These are phyloP conservation scores for Actinidia polygama DNA, from an alignment of 179 eudicot species.

Conservation along the genomic window DNA sequence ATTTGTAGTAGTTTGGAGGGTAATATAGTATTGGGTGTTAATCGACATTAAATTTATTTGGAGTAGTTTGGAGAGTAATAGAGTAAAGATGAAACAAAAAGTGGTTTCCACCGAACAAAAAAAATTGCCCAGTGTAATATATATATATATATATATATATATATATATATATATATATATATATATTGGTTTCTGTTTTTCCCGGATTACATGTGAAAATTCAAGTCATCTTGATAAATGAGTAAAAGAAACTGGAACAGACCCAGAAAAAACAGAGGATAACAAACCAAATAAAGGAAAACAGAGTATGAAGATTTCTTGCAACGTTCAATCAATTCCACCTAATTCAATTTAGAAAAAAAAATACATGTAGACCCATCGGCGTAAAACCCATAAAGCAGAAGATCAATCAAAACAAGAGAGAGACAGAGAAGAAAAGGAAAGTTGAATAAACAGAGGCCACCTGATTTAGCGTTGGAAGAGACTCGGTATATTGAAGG, in stretches of 20 bases:
- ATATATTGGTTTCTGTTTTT: too few species aligned
- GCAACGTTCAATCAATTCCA: conserved; percentile 4
- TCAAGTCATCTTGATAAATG: not conserved
- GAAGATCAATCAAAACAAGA: not conserved
- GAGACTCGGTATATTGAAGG: conserved; percentile 58
- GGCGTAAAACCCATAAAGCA: too few species aligned
- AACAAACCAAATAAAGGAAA: not conserved
- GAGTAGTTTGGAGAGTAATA: too few species aligned
- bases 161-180: too few species aligned
- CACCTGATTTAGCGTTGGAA: conserved; percentile 70
- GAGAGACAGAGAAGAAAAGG: not conserved
- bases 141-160: too few species aligned
- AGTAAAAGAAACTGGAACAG: not conserved
- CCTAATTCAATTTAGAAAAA: not conserved
- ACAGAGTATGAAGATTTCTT: conserved; percentile 2
- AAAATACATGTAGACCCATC: not conserved
- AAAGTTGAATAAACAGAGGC: not conserved
- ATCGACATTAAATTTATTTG: too few species aligned
- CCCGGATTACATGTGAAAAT: too few species aligned
- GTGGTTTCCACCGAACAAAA: too few species aligned
- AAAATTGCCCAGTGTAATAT: too few species aligned
- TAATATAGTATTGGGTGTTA: too few species aligned
- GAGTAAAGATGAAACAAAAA: too few species aligned
- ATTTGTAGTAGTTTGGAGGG: too few species aligned
- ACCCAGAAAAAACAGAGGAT: not conserved